phyloP scores from a whole-genome alignment of 306 rosid genomes.

The Crataegus laevigata region DNA sequence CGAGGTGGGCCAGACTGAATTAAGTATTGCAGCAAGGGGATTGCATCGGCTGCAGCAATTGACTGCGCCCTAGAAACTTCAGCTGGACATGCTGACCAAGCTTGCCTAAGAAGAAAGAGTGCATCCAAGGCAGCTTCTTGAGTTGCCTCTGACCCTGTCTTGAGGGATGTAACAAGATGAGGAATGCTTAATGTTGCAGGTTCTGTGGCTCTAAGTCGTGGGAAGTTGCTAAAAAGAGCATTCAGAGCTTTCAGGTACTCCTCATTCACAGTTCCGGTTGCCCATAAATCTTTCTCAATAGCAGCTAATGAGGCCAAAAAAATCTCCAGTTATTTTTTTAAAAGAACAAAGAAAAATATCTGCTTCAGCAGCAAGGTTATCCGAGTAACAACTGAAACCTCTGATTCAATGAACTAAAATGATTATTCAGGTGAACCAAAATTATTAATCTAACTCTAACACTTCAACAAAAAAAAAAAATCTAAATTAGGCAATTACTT shows the following conservation, averaged over 20 bases:
- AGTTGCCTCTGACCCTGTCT: constrained; percentile 91
- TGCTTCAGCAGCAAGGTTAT: neutral
- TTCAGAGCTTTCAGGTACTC: constrained; percentile 93
- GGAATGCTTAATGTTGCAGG: constrained; percentile 99
- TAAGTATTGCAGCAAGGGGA: constrained; percentile 86
- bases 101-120: constrained; percentile 94
- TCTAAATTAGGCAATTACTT: neutral
- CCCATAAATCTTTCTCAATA: constrained; percentile 96
- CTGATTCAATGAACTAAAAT: neutral
- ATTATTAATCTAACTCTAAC: neutral
- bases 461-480: neutral
- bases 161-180: constrained; percentile 86
- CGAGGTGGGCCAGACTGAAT: constrained; percentile 98
- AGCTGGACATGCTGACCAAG: constrained; percentile 99
- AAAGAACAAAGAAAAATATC: neutral
- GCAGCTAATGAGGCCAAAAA: constrained; percentile 55
- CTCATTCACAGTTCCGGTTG: constrained; percentile 85
- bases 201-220: constrained; percentile 95
- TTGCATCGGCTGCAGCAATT: constrained; percentile 94
- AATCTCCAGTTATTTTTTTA: neutral
- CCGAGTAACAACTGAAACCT: neutral
- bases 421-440: neutral
- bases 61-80: constrained; percentile 98
- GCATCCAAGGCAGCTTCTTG: constrained; percentile 97
- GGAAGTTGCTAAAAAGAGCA: constrained; percentile 91